Base-by-base conservation (phyloP, 2,329 filamentous ascomycete species). In the Cordyceps cicadae region DNA sequence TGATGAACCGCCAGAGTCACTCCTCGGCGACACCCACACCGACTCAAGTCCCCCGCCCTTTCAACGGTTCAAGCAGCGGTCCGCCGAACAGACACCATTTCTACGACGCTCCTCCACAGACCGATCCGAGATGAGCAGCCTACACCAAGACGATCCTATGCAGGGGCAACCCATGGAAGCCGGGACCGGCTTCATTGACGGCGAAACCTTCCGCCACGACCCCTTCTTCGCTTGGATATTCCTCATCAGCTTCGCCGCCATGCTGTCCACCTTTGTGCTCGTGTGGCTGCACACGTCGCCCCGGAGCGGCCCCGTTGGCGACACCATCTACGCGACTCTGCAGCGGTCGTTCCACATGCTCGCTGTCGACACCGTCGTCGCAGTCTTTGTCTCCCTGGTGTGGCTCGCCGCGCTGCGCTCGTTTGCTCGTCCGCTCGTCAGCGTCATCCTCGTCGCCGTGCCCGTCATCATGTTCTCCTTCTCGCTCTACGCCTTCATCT, bases 271-370 rank as follows among this genome's bases (percentile, higher is more conserved):
- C 0, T 95, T 92, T 68, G 86, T 96, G 64, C 81, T 99, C 15
- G 88, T 96, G 26, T 95, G 89, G 79, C 81, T 99, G 46, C 91
- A 97, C 70, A 97, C 93, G 2, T 85, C 89, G 19, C 78, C 87
- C 0, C 80, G 80, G 59, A 89, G 89, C 69, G 82, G 82, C 62
- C 87, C 88, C 1, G 83, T 95, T 61, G 93, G 92, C 15, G 94
- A 99, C 72, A 97, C 93, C 1, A 91, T 99, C 62, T 99, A 99
- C 73, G 91, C 89, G 15, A 92, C 90, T 5, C 77, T 99, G 41
- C 87, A 89, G 67, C 86, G 87, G 55, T 97, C 92, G 0, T 94
- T 95, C 69, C 87, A 94, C 69, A 87, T 97, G 65, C 85, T 99
- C 48, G 89, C 90, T 2, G 85, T 94, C 57, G 95, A 97, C 74